phyloP scores from a whole-genome alignment of 2,329 filamentous ascomycete genomes.

The Paraconiothyrium brasiliense region DNA sequence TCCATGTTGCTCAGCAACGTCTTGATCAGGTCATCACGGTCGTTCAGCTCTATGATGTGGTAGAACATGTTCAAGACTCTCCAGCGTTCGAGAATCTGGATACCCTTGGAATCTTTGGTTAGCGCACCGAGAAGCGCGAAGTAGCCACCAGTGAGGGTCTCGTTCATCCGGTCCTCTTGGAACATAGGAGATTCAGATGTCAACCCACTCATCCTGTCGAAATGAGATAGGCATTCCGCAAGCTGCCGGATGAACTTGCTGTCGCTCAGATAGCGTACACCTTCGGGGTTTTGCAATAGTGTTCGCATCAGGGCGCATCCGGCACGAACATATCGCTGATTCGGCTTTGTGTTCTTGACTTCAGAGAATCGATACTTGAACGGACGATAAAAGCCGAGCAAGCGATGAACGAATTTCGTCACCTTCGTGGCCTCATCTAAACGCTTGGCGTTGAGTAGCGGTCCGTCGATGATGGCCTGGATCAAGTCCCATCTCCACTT shows the following conservation, averaged over 20 bases:
- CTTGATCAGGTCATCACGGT: constrained; percentile 90
- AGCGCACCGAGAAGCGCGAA: constrained; percentile 91
- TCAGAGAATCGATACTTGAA: constrained; percentile 97
- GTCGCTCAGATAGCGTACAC: constrained; percentile 83
- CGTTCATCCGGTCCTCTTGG: constrained; percentile 81
- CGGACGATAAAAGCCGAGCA: constrained; percentile 93
- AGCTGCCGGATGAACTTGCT: constrained; percentile 94
- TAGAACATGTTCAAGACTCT: constrained; percentile 99
- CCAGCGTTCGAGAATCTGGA: constrained; percentile 93
- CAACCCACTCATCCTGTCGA: constrained; percentile 79
- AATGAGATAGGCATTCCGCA: constrained; percentile 93
- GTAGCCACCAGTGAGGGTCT: constrained; percentile 91
- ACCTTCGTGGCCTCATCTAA: constrained; percentile 93
- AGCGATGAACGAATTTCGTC: constrained; percentile 93
- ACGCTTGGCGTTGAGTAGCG: constrained; percentile 87
- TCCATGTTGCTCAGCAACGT: constrained; percentile 90
- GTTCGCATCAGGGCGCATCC: constrained; percentile 90
- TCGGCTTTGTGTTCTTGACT: constrained; percentile 87
- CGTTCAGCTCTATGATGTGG: constrained; percentile 91
- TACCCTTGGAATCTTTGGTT: constrained; percentile 81
- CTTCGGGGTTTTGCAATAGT: constrained; percentile 84
- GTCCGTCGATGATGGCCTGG: constrained; percentile 88
- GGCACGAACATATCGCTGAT: constrained; percentile 90
- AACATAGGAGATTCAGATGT: constrained; percentile 90
- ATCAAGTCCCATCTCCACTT: constrained; percentile 99